These are phyloP conservation scores for Tricholoma furcatifolium DNA, from an alignment of 768 basidiomycete genomes.

Conservation along the genomic window DNA sequence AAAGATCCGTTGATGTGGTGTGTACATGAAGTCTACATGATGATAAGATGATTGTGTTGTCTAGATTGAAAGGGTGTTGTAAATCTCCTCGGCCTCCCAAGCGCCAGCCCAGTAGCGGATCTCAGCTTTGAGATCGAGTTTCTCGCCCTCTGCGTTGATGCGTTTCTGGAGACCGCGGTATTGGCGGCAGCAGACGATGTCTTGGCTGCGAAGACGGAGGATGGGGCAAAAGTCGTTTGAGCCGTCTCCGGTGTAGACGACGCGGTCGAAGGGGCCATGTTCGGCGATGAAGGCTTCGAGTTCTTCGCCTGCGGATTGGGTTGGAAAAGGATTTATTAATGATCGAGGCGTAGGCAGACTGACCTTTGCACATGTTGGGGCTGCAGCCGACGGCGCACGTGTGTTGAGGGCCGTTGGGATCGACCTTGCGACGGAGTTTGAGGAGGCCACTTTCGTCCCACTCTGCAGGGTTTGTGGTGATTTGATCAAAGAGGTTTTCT, in stretches of 20 bases:
- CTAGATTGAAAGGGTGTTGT: slow-evolving; percentile 39
- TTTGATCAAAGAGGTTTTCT: slow-evolving; percentile 69
- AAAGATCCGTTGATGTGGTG: too few relatives aligned
- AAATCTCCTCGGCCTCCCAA: slow-evolving; percentile 94
- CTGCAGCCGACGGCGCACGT: slow-evolving; percentile 84
- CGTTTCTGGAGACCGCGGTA: slow-evolving; percentile 77
- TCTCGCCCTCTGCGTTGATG: slow-evolving; percentile 68
- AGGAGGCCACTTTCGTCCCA: slow-evolving; percentile 75
- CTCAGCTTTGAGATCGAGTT: slow-evolving; percentile 63
- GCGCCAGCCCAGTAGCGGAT: slow-evolving; percentile 90
- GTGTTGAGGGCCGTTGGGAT: slow-evolving; percentile 78
- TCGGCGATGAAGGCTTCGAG: slow-evolving; percentile 76
- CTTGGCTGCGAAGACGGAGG: slow-evolving; percentile 78
- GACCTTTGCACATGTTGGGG: slow-evolving; percentile 98
- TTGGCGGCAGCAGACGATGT: slow-evolving; percentile 77
- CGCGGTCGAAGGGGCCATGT: slow-evolving; percentile 66
- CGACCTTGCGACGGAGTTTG: slow-evolving; percentile 72
- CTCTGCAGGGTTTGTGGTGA: slow-evolving; percentile 90
- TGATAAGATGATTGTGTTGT: neutral
- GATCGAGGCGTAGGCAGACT: too few relatives aligned
- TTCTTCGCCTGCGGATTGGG: slow-evolving; percentile 93
- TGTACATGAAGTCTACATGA: too few relatives aligned
- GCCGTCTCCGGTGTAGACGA: slow-evolving; percentile 94
- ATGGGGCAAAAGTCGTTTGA: slow-evolving; percentile 95
- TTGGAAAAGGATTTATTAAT: too few relatives aligned